phyloP scores from a whole-genome alignment of 768 basidiomycete genomes.

The Tulasnella sp. region DNA sequence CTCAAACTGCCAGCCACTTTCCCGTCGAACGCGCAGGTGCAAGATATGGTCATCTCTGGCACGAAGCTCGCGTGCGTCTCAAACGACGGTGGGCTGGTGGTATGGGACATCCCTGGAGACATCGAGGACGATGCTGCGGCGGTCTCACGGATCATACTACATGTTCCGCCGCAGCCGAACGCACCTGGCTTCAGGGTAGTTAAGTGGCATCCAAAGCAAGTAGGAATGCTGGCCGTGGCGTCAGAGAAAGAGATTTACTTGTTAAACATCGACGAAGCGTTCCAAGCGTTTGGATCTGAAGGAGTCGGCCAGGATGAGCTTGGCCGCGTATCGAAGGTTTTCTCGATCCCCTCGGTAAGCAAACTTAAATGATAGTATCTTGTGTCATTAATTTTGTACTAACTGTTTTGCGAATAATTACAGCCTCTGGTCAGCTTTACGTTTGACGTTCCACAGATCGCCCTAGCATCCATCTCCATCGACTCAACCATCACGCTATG shows the following conservation, averaged over 20 bases:
- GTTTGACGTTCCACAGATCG: conserved; percentile 66
- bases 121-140: conserved; percentile 82
- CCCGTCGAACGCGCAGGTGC: conserved; percentile 49
- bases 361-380: neutral
- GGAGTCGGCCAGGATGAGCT: conserved; percentile 60
- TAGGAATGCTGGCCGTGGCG: conserved; percentile 71
- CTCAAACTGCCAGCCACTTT: conserved; percentile 58
- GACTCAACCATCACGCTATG: conserved; percentile 74
- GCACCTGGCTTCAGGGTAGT: conserved; percentile 66
- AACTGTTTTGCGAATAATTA: neutral
- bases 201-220: conserved; percentile 81
- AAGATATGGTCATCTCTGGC: conserved; percentile 76
- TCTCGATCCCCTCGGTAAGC: conserved; percentile 60
- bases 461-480: conserved; percentile 69
- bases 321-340: conserved; percentile 53
- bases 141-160: conserved; percentile 22
- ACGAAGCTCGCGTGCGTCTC: conserved; percentile 79
- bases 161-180: conserved; percentile 35
- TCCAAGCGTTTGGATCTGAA: conserved; percentile 49
- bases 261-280: conserved; percentile 56
- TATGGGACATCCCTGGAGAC: conserved; percentile 74
- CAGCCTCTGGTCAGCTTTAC: conserved; percentile 77
- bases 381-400: neutral
- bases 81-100: conserved; percentile 78
- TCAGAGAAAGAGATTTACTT: conserved; percentile 66